Base-by-base conservation (phyloP, 345 rosid genomes). In the Pugionium cornutum region DNA sequence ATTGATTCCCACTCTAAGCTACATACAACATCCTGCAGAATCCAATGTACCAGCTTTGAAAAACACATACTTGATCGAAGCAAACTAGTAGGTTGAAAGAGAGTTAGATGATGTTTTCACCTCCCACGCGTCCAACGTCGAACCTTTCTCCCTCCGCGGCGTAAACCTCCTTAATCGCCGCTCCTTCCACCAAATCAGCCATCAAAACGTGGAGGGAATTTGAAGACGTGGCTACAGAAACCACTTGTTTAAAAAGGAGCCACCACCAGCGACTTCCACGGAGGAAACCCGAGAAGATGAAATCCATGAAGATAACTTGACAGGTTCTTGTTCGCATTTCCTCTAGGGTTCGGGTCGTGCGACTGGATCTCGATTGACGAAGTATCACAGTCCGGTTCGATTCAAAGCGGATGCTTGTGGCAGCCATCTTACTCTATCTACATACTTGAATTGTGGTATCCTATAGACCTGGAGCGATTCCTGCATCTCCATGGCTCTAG, bases 1-100 rank as follows among this genome's bases (percentile, higher is more conserved):
- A 89, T 54, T 26, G 95, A 80, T 80, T 92, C 96, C 96, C 98
- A 89, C 75, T 89, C 96, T 79, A 89, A 81, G 81, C 96, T 76
- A 64, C 96, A 92, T 48, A 89, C 76, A 49, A 91, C 86, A 73
- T 91, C 95, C 96, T 91, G 84, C 77, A 73, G 4, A 46, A 51
- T 56, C 53, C 46, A n/a, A 53, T 1, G 8, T 2, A 35, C 11
- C 44, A 44, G 51, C 41, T 64, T 39, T 35, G 51, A 63, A 69
- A 75, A 47, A 74, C 18, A 34, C 43, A 26, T 9, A 18, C 18
- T 57, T 18, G 9, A 9, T 27, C 9, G 0, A 67, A 58, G 35
- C 33, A 37, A 41, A 44, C 46, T 32, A 66, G 2, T 1, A 62
- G 44, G n/a, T 30, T 30, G 26, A 53, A 58, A 58, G 25, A 26